phyloP scores from a whole-genome alignment of 2,329 filamentous ascomycete species.

The Cladobotryum mycophilum region DNA sequence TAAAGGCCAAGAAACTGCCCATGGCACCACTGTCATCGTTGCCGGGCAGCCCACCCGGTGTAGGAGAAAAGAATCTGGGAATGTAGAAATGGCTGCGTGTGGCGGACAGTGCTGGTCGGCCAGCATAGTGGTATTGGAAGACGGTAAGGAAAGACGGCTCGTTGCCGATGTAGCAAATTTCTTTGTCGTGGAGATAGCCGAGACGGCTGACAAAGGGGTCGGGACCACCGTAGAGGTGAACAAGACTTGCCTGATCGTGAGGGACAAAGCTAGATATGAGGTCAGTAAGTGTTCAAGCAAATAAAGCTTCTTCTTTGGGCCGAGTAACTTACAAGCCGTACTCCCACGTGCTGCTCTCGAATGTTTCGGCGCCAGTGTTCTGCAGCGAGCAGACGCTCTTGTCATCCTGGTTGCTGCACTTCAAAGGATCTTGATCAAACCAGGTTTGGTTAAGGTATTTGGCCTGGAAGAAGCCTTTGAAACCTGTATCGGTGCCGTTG shows the following conservation, averaged over 20 bases:
- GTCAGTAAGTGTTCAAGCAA: background rate
- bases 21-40: constrained; percentile 68
- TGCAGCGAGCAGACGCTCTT: constrained; percentile 55
- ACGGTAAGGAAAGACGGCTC: constrained; percentile 55
- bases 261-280: constrained; percentile 39
- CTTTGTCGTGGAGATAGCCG: constrained; percentile 56
- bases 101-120: constrained; percentile 51
- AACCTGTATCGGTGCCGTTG: constrained; percentile 56
- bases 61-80: constrained; percentile 55
- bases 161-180: constrained; percentile 62
- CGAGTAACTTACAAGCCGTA: constrained; percentile 55
- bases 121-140: constrained; percentile 65
- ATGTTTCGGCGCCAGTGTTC: constrained; percentile 59
- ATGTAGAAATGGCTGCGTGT: constrained; percentile 58
- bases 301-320: too few species aligned
- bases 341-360: constrained; percentile 66
- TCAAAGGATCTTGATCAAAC: constrained; percentile 61
- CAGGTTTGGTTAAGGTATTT: constrained; percentile 61
- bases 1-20: constrained; percentile 59
- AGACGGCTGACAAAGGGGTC: constrained; percentile 52
- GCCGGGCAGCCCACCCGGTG: constrained; percentile 55
- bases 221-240: constrained; percentile 55
- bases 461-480: constrained; percentile 65
- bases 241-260: constrained; percentile 47
- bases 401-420: constrained; percentile 50